phyloP scores from a whole-genome alignment of 805 yeast genomes.

The Pichia insulana region DNA sequence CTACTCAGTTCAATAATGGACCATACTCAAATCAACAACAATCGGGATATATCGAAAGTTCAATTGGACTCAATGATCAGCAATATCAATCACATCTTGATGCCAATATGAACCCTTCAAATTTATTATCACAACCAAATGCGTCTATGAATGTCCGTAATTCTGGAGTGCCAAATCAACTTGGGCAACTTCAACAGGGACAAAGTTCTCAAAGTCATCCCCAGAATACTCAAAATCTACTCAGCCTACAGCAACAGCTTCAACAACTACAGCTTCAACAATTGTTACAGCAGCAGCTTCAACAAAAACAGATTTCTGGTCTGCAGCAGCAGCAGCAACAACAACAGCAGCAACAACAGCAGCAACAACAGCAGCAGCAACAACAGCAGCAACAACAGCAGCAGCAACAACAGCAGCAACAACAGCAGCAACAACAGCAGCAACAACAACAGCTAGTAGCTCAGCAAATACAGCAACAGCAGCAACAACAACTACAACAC shows the following conservation, averaged over 20 bases:
- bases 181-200: slow-evolving; percentile 16
- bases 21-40: slow-evolving; percentile 10
- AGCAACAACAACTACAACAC: slow-evolving; percentile 12
- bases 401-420: slow-evolving; percentile 10
- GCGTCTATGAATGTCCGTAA: not conserved
- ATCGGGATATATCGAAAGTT: not conserved
- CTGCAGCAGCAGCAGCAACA: slow-evolving; percentile 21
- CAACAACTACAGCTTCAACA: slow-evolving; percentile 21
- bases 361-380: slow-evolving; percentile 15
- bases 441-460: slow-evolving; percentile 21
- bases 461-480: slow-evolving; percentile 16
- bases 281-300: slow-evolving; percentile 15
- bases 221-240: slow-evolving; percentile 19
- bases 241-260: slow-evolving; percentile 17
- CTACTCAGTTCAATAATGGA: slow-evolving; percentile 4
- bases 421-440: slow-evolving; percentile 23
- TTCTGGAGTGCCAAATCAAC: slow-evolving; percentile 6
- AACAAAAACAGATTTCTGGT: slow-evolving; percentile 9
- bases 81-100: not conserved
- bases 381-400: slow-evolving; percentile 14
- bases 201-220: slow-evolving; percentile 24
- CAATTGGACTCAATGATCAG: not conserved
- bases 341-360: slow-evolving; percentile 18
- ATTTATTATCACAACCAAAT: not conserved
- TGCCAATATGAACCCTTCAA: not conserved